phyloP scores from a whole-genome alignment of 208 protist genomes.

The Crithidia mellificae region DNA sequence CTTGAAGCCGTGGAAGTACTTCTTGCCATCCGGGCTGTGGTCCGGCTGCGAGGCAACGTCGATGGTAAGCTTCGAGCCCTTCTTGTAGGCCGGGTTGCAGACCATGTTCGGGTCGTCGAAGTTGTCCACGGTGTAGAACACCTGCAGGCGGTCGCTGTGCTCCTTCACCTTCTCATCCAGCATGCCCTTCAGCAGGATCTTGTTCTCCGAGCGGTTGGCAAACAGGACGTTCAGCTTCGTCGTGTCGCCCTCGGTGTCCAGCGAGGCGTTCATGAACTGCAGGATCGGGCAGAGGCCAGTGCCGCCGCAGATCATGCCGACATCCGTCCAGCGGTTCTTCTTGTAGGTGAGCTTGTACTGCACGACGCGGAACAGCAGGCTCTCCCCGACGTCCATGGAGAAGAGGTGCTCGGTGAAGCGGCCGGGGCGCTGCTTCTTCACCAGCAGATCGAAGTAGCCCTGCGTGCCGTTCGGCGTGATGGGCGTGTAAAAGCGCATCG shows the following conservation, averaged over 20 bases:
- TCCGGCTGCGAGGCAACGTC: conserved; percentile 43
- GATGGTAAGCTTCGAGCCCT: conserved; percentile 32
- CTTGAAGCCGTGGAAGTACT: conserved; percentile 75
- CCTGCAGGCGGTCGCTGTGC: conserved; percentile 73
- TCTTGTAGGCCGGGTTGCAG: conserved; percentile 47
- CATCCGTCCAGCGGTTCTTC: conserved; percentile 74
- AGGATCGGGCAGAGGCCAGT: conserved; percentile 93
- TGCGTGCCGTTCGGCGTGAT: conserved; percentile 86
- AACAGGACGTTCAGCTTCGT: conserved; percentile 88
- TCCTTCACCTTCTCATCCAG: conserved; percentile 71
- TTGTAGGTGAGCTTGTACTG: conserved; percentile 86
- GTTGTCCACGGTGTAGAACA: conserved; percentile 89
- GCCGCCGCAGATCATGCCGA: conserved; percentile 90
- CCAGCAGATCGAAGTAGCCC: conserved; percentile 89
- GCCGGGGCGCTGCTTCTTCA: conserved; percentile 82
- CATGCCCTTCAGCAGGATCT: conserved; percentile 91
- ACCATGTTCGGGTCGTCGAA: conserved; percentile 58
- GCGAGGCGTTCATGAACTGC: conserved; percentile 88
- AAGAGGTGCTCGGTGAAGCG: conserved; percentile 87
- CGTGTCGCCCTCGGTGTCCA: conserved; percentile 78
- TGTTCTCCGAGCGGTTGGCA: conserved; percentile 90
- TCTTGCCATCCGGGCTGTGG: conserved; percentile 44
- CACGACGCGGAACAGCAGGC: conserved; percentile 73
- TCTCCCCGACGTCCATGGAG: conserved; percentile 83
- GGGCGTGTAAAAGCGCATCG: conserved; percentile 91